Evolutionary conservation across 192 early-diverging fungal genomes (phyloP).

Genomic region (Umbelopsis sp.): DNA sequence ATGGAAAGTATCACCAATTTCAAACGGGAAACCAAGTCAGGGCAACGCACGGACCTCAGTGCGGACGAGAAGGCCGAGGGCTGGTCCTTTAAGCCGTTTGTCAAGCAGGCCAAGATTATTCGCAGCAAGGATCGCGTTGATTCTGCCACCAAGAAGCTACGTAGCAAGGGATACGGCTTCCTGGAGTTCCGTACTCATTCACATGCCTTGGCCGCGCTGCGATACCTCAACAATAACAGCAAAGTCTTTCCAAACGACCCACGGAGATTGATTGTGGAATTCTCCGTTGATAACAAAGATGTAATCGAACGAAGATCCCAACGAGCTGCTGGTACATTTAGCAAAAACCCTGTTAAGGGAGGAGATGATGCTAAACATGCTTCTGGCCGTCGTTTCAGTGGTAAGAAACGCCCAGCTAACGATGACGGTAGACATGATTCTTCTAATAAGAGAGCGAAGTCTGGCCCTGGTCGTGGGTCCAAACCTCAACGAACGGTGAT

Average conservation of each 20-base stretch:
- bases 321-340: conserved; percentile 9
- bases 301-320: conserved; percentile 69
- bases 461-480: not conserved
- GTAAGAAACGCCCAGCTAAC: not conserved
- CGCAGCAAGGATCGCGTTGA: conserved; percentile 81
- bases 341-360: not conserved
- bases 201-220: conserved; percentile 89
- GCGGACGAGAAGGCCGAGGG: conserved; percentile 64
- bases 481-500: not conserved
- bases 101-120: conserved; percentile 84
- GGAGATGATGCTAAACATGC: not conserved
- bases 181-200: conserved; percentile 87
- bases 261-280: conserved; percentile 84
- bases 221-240: conserved; percentile 87
- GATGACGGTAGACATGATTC: not conserved
- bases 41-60: conserved; percentile 52
- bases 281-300: conserved; percentile 87
- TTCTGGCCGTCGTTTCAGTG: not conserved
- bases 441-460: not conserved
- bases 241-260: conserved; percentile 60
- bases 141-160: conserved; percentile 59
- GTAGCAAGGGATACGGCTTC: conserved; percentile 91
- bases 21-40: conserved; percentile 72
- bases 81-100: conserved; percentile 60
- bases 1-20: conserved; percentile 70